Base-by-base conservation (phyloP, 176 grass and related monocot genomes). In the Oryza coarctata region DNA sequence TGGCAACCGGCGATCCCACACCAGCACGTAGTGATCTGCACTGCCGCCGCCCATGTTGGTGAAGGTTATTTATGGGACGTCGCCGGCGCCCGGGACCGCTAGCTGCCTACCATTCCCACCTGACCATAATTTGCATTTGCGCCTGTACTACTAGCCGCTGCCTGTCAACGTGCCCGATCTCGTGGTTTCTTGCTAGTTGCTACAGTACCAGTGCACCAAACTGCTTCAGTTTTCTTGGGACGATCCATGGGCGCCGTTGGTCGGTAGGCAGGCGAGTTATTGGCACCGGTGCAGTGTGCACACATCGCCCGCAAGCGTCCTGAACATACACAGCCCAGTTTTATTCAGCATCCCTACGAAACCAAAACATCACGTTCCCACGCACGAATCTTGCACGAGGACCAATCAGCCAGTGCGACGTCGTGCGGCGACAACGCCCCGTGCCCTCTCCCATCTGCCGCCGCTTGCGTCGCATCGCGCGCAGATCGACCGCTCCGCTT, bases 401-500 rank as follows among this genome's bases (percentile, higher is more conserved):
- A 8, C 18, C 49, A 8, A 55, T 22, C 47, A 50, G 47, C 47
- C 47, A 50, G 49, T 7, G 49, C 18, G 49, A 52, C 18, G 50
- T 22, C 50, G 20, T 22, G 8, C 50, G 50, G 50, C 50, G 50
- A 20, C 49, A 10, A 38, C 74, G 1, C 50, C 63, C 49, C 65
- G 76, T 81, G 76, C 76, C 76, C 82, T 89, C 70, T 75, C 39
- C 76, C 82, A 26, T 39, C 75, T 0, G 47, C 75, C n/a, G 75
- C 82, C 26, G 32, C 44, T 44, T 64, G 20, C 33, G 12, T 68
- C 66, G 11, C 33, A 27, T 36, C 35, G n/a, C 35, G 10, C 35
- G 66, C 31, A 9, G 18, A 14, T 29, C 77, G 64, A 63, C 6
- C 73, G 73, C 50, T 61, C 5, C 63, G 82, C 65, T 50, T 32